Evolutionary conservation across 176 grass and related monocot species (phyloP).

Genomic region (Bonia amplexicaulis): DNA sequence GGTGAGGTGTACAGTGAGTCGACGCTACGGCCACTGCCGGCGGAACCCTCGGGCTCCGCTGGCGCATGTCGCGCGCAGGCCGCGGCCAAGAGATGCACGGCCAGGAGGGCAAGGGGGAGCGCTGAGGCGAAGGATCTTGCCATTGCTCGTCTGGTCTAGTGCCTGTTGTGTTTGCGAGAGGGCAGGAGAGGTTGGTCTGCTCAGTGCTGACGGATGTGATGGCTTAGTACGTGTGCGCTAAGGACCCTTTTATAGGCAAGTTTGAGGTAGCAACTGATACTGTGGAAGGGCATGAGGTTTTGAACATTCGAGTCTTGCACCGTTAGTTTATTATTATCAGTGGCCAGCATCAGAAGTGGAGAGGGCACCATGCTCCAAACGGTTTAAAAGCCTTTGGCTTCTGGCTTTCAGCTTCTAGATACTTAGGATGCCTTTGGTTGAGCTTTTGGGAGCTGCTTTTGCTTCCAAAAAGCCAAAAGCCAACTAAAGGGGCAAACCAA

Average conservation of each 20-base stretch:
- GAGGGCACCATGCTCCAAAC: background rate
- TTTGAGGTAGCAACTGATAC: background rate
- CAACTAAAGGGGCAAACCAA: no score
- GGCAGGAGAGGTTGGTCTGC: background rate
- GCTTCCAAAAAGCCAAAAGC: no score
- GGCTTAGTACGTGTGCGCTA: background rate
- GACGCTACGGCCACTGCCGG: background rate
- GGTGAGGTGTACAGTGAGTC: background rate
- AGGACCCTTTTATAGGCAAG: background rate
- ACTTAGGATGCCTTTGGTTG: no score
- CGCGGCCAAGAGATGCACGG: background rate
- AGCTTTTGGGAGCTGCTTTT: no score
- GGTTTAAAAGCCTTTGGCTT: no score
- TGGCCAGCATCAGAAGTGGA: background rate
- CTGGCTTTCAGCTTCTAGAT: no score
- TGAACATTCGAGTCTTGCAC: background rate
- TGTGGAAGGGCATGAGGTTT: background rate
- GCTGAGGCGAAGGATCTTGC: constrained; percentile 3
- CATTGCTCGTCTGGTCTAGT: background rate
- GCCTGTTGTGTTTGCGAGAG: background rate
- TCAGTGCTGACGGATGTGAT: background rate
- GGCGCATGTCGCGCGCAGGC: background rate
- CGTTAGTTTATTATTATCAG: background rate
- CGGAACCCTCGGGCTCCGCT: background rate
- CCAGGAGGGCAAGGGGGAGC: background rate